phyloP scores from a whole-genome alignment of 306 rosid species.

The Castanea sativa region DNA sequence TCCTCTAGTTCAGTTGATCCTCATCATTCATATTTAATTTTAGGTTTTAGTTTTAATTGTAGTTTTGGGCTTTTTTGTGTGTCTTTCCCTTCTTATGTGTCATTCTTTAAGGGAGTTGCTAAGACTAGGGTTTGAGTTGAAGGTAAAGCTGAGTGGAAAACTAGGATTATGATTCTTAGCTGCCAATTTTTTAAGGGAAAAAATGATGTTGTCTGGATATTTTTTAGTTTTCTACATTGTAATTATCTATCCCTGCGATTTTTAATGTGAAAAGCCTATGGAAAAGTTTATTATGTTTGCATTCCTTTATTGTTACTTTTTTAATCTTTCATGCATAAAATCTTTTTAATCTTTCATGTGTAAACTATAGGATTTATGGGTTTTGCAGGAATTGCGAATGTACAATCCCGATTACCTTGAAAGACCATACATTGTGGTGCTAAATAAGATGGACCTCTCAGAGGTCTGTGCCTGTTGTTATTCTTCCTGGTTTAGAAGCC shows the following conservation, averaged over 20 bases:
- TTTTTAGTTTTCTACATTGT: not conserved
- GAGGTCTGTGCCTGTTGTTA: slow-evolving; percentile 46
- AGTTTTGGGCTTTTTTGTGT: not conserved
- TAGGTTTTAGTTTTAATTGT: no score
- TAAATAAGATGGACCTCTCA: slow-evolving; percentile 94
- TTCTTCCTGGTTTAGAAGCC: not conserved
- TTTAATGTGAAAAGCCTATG: not conserved
- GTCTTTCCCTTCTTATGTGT: not conserved
- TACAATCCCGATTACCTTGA: slow-evolving; percentile 92
- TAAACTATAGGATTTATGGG: slow-evolving; percentile 25
- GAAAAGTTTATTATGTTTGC: not conserved
- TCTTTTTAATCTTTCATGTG: slow-evolving; percentile 8
- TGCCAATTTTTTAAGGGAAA: not conserved
- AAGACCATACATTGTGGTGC: slow-evolving; percentile 83
- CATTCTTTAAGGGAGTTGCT: not conserved
- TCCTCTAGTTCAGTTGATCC: not conserved
- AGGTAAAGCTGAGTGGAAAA: not conserved
- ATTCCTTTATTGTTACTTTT: not conserved
- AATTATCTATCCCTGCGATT: slow-evolving; percentile 9
- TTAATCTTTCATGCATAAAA: slow-evolving; percentile 9
- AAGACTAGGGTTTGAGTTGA: not conserved
- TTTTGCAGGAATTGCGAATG: slow-evolving; percentile 90
- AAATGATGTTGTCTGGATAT: not conserved
- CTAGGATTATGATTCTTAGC: not conserved
- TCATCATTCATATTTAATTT: no score